These are phyloP conservation scores for Apiospora koreana DNA, from an alignment of 2,329 filamentous ascomycete genomes.

Conservation along the genomic window DNA sequence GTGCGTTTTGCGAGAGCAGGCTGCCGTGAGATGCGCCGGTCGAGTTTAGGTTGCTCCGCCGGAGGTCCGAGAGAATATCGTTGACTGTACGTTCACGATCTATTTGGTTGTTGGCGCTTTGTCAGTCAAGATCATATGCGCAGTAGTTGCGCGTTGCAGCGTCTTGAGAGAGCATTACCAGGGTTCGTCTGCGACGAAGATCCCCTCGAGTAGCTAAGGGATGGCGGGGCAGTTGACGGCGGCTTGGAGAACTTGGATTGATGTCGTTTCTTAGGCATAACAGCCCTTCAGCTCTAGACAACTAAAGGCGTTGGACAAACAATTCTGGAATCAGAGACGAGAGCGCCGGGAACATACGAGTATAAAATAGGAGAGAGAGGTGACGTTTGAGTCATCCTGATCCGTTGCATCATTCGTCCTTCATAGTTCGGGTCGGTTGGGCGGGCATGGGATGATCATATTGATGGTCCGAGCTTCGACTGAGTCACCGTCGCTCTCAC, in stretches of 20 bases:
- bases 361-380: not conserved
- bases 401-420: not conserved
- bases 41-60: slow-evolving; percentile 44
- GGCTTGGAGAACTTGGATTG: slow-evolving; percentile 59
- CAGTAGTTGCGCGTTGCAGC: not conserved
- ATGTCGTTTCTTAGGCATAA: slow-evolving; percentile 67
- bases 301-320: not conserved
- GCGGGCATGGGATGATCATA: not conserved
- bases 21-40: slow-evolving; percentile 27
- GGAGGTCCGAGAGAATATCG: slow-evolving; percentile 58
- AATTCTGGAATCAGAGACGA: not conserved
- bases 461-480: not conserved
- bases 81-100: slow-evolving; percentile 52
- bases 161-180: slow-evolving; percentile 14
- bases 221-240: slow-evolving; percentile 53
- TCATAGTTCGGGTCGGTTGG: no score
- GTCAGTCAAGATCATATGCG: slow-evolving; percentile 9
- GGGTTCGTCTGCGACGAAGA: slow-evolving; percentile 31
- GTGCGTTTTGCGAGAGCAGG: slow-evolving; percentile 33
- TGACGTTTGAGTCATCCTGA: not conserved
- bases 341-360: not conserved
- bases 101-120: slow-evolving; percentile 22
- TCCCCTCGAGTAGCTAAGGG: slow-evolving; percentile 39
- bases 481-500: not conserved
- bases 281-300: slow-evolving; percentile 18